phyloP scores from a whole-genome alignment of 2,329 filamentous ascomycete genomes.

The Aspergillus melleus region DNA sequence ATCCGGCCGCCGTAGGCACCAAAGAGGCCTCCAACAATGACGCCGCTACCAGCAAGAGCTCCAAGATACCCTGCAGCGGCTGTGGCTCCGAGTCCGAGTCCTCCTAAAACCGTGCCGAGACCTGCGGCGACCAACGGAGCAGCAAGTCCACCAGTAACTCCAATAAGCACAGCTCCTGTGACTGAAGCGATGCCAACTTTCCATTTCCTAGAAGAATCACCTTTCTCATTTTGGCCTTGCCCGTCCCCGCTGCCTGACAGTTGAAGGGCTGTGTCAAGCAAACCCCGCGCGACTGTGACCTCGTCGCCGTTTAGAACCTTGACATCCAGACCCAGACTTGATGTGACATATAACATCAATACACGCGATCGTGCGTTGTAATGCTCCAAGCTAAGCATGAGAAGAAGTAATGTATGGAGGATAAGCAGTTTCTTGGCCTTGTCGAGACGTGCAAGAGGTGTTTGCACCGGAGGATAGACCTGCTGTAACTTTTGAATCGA shows the following conservation, averaged over 20 bases:
- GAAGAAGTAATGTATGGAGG: constrained; percentile 69
- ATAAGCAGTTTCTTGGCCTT: constrained; percentile 59
- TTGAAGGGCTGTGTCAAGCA: constrained; percentile 73
- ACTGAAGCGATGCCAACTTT: constrained; percentile 86
- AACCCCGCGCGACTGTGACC: constrained; percentile 68
- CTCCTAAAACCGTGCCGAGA: constrained; percentile 75
- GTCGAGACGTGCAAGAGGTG: constrained; percentile 49
- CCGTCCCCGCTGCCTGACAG: constrained; percentile 77
- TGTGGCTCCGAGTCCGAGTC: constrained; percentile 70
- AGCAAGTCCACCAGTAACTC: constrained; percentile 75
- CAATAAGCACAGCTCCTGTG: constrained; percentile 84
- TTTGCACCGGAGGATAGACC: constrained; percentile 61
- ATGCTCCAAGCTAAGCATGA: constrained; percentile 73
- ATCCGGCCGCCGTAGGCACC: constrained; percentile 87
- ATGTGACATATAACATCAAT: constrained; percentile 68
- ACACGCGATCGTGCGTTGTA: constrained; percentile 74
- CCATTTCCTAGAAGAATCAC: constrained; percentile 65
- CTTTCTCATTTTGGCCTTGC: constrained; percentile 68
- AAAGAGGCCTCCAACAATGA: constrained; percentile 81
- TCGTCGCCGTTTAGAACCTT: constrained; percentile 70
- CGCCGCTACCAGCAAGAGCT: constrained; percentile 72
- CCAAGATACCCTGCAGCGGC: constrained; percentile 78
- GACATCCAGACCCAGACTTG: constrained; percentile 68
- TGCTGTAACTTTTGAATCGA: constrained; percentile 30
- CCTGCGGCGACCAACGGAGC: constrained; percentile 75